Evolutionary conservation across 139 green algal species (phyloP), one percentile per base, ranked within the genome.

Genomic region (Diplosphaera chodatii): DNA sequence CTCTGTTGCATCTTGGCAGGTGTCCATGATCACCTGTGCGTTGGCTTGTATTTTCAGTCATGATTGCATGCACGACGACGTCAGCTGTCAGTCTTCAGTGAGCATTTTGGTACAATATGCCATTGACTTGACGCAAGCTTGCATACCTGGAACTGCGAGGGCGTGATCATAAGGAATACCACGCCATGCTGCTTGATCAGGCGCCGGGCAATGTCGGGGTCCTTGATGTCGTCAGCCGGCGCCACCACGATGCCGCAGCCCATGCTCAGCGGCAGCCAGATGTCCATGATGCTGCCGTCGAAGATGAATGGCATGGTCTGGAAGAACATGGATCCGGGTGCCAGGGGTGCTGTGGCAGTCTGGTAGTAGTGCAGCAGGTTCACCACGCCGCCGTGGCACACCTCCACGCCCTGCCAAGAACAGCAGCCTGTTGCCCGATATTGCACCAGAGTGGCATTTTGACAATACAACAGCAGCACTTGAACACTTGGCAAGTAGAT

Each of bases 271-370:
- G 48, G 48, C 48, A 59, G 48, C 48, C 48, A 59, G 48, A 59
- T 59, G 48, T 59, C 48, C 48, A 59, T 59, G 48, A 59, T 25
- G 48, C 48, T 59, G 48, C 48, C 48, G 48, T 59, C 48, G 48
- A 59, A 59, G 48, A 59, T 30, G 21, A 68, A 66, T 34, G 68
- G 80, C 31, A 75, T 71, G 48, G 78, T 84, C 28, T 63, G 23
- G 25, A 82, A 29, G 64, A 80, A 85, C 40, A 68, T 75, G 13
- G 73, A 74, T 8, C 68, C 66, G 1, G 79, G n/a, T 30, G 63
- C 73, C 59, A 34, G 63, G 22, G 78, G 34, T 25, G 48, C 18
- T 10, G 48, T 59, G 48, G 48, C 48, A 32, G 48, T 59, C 13
- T 18, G 48, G 48, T 67, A 40, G 63, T 33, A 67, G 29, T 67